Conservation (phyloP, 1,284 basidiomycete species). For the Cryptococcus floricola region DNA sequence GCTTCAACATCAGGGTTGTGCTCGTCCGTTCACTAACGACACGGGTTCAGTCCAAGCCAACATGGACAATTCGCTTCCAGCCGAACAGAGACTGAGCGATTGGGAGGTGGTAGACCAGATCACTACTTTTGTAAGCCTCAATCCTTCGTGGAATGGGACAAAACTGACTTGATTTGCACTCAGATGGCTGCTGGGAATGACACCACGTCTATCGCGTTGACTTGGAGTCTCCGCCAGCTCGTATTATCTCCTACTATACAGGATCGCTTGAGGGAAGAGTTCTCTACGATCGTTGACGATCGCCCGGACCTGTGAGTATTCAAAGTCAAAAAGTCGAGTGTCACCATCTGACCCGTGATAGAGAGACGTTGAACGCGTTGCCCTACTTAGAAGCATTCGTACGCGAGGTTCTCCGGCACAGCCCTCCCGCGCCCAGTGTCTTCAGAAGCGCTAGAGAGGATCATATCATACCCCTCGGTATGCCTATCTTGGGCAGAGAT, state of each 20-base stretch:
- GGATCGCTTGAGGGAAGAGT: slow-evolving; percentile 56
- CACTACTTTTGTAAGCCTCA: slow-evolving; percentile 60
- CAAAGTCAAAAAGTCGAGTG: neutral
- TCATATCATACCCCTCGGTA: slow-evolving; percentile 59
- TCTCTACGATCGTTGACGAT: slow-evolving; percentile 50
- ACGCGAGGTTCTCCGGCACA: slow-evolving; percentile 62
- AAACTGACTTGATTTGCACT: neutral
- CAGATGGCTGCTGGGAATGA: slow-evolving; percentile 61
- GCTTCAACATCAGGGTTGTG: no score
- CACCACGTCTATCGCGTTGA: slow-evolving; percentile 64
- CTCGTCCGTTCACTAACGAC: no score
- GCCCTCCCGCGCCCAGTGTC: slow-evolving; percentile 62
- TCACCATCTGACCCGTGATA: slow-evolving; percentile 2
- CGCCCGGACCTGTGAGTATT: slow-evolving; percentile 27
- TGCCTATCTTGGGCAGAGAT: slow-evolving; percentile 43
- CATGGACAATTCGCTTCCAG: no score
- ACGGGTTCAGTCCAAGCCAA: no score
- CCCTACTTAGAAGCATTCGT: slow-evolving; percentile 62
- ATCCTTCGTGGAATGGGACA: neutral
- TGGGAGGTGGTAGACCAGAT: slow-evolving; percentile 69
- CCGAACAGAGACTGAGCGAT: slow-evolving; percentile 35
- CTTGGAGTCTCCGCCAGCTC: slow-evolving; percentile 69
- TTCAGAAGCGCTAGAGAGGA: slow-evolving; percentile 59
- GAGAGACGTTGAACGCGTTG: slow-evolving; percentile 50
- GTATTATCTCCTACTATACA: slow-evolving; percentile 57